Conservation (phyloP, 352 stramenopile genomes). For the Phytophthora constricta region DNA sequence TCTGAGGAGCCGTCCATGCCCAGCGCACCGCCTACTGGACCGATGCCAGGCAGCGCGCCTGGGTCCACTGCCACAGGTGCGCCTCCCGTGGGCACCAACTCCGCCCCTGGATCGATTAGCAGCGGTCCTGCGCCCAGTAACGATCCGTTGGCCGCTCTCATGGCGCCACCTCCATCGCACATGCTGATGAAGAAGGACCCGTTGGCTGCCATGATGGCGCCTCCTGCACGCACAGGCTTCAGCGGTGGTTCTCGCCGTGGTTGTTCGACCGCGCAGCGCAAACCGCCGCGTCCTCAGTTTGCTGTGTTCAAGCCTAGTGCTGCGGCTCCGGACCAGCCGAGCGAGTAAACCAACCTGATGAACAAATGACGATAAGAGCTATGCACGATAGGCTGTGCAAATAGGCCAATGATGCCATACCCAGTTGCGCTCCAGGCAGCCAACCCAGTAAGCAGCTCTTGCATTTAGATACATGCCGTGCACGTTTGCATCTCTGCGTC, state of each 20-base stretch:
- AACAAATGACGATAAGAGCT: neutral
- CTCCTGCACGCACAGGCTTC: constrained; percentile 46
- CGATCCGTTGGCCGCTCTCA: constrained; percentile 81
- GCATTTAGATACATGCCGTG: constrained; percentile 40
- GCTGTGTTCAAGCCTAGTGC: constrained; percentile 85
- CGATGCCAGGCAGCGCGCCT: constrained; percentile 61
- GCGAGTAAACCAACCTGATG: constrained; percentile 15
- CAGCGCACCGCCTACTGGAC: constrained; percentile 74
- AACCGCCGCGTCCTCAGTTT: constrained; percentile 82
- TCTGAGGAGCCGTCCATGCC: constrained; percentile 66
- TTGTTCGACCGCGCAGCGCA: constrained; percentile 43
- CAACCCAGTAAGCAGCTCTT: constrained; percentile 30
- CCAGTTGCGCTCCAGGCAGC: constrained; percentile 9
- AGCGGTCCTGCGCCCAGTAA: constrained; percentile 42
- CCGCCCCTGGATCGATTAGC: constrained; percentile 71
- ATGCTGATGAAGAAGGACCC: constrained; percentile 88
- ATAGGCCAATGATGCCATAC: neutral
- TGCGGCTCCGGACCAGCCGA: constrained; percentile 31
- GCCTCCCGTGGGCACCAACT: constrained; percentile 56
- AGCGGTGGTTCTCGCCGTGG: constrained; percentile 42
- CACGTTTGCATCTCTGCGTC: constrained; percentile 17
- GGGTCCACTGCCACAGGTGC: constrained; percentile 38
- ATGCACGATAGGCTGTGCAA: neutral
- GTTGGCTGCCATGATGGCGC: constrained; percentile 88
- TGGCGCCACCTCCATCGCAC: constrained; percentile 77